Conservation (phyloP, 1,139 yeast genomes). For the Wickerhamomyces sp. region DNA sequence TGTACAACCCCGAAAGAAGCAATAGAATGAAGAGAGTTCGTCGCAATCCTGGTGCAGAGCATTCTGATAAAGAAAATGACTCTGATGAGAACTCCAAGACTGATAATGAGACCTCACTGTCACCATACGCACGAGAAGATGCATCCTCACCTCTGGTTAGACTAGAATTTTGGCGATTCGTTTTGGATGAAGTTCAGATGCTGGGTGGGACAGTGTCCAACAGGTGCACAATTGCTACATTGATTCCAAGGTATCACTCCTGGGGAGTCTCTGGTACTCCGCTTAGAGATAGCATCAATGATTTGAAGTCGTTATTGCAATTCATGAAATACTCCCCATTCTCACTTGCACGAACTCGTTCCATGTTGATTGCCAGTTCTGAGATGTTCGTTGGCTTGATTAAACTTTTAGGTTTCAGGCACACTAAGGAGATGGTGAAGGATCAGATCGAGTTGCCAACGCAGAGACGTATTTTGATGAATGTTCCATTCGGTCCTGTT, state of each 20-base stretch:
- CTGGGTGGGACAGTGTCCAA: conserved; percentile 68
- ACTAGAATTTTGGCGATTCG: conserved; percentile 84
- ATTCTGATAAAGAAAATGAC: conserved; percentile 5
- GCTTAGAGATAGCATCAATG: conserved; percentile 58
- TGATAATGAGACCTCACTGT: conserved; percentile 17
- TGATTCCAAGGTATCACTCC: conserved; percentile 79
- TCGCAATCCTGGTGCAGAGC: not conserved
- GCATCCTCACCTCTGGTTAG: conserved; percentile 80
- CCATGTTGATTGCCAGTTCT: conserved; percentile 23
- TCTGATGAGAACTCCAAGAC: conserved; percentile 19
- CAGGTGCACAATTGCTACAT: conserved; percentile 74
- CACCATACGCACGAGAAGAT: conserved; percentile 32
- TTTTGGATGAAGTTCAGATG: conserved; percentile 94
- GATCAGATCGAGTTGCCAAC: conserved; percentile 73
- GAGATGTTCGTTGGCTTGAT: conserved; percentile 44
- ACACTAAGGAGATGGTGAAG: conserved; percentile 78
- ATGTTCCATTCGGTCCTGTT: conserved; percentile 71
- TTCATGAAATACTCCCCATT: conserved; percentile 70
- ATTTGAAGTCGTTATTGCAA: conserved; percentile 63
- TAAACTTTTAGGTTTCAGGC: conserved; percentile 56
- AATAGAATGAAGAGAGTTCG: conserved; percentile 22
- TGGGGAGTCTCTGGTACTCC: conserved; percentile 99
- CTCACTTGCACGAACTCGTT: conserved; percentile 21
- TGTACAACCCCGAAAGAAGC: conserved; percentile 51
- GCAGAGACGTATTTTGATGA: conserved; percentile 63